Evolutionary conservation across 495 filamentous ascomycete species (phyloP).

Genomic region (Aspergillus taichungensis): DNA sequence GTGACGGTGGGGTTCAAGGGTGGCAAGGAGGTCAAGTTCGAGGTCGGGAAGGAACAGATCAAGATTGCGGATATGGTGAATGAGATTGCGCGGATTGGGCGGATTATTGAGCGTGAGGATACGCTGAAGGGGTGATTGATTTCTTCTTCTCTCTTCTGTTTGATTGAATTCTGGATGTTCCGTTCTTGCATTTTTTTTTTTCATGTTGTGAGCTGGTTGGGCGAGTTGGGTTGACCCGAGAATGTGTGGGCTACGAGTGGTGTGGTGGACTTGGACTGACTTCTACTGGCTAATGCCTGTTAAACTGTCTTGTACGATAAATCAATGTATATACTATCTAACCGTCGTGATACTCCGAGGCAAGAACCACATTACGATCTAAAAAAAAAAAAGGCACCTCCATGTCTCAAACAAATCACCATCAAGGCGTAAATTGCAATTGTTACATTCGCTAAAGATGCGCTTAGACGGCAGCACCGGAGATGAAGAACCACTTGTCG

Average conservation of each 20-base stretch:
- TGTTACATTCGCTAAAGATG: constrained; percentile 1
- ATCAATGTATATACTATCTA: too few relatives aligned
- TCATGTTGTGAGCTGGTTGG: constrained; percentile 12
- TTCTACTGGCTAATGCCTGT: too few relatives aligned
- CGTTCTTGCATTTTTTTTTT: constrained; percentile 3
- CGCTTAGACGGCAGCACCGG: constrained; percentile 80
- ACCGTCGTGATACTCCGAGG: too few relatives aligned
- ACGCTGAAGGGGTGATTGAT: constrained; percentile 55
- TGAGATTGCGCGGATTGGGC: constrained; percentile 84
- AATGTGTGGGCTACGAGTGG: too few relatives aligned
- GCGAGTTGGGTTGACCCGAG: too few relatives aligned
- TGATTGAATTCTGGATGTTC: constrained; percentile 9
- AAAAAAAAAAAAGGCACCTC: too few relatives aligned
- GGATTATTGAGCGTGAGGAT: constrained; percentile 68
- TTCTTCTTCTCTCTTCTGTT: constrained; percentile 19
- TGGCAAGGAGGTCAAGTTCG: constrained; percentile 41
- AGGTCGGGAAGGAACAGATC: constrained; percentile 78
- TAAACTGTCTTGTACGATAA: too few relatives aligned
- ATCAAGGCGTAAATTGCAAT: background rate
- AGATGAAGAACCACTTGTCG: constrained; percentile 99
- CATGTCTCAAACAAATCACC: background rate
- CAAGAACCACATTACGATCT: too few relatives aligned
- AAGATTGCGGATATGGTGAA: constrained; percentile 80
- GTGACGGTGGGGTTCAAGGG: constrained; percentile 60
- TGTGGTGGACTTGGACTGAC: too few relatives aligned